Evolutionary conservation across 2,329 filamentous ascomycete species (phyloP).

Genomic region (Sporothrix euskadiensis): DNA sequence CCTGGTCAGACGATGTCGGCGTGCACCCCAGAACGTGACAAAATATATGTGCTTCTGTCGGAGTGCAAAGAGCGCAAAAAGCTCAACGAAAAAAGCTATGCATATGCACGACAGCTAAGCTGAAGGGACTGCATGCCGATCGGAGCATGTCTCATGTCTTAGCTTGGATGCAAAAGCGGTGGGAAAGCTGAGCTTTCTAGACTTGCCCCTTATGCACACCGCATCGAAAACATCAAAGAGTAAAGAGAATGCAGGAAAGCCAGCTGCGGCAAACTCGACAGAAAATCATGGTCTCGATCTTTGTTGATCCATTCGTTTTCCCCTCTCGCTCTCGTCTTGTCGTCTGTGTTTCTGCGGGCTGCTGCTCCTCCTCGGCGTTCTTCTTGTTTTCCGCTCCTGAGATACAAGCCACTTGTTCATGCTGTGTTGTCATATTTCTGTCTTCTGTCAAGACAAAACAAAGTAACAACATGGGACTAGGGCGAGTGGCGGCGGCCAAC

Average conservation of each 20-base stretch:
- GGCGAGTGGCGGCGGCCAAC: not conserved
- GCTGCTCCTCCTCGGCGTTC: not conserved
- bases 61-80: not conserved
- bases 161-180: not conserved
- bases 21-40: not conserved
- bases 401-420: not conserved
- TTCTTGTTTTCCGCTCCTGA: not conserved
- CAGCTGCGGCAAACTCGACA: not conserved
- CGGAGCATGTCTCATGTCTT: slow-evolving; percentile 19
- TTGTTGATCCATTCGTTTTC: not conserved
- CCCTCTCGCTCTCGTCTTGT: not conserved
- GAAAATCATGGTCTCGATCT: not conserved
- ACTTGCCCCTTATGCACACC: not conserved
- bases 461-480: slow-evolving; percentile 2
- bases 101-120: not conserved
- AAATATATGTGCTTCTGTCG: not conserved
- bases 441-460: not conserved
- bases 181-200: not conserved
- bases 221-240: not conserved
- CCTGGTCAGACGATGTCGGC: slow-evolving; percentile 15
- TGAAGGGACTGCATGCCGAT: not conserved
- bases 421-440: not conserved
- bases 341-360: not conserved
- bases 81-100: not conserved
- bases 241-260: slow-evolving; percentile 5